Conservation (phyloP, 805 yeast species). For the Peterozyma xylosa region DNA sequence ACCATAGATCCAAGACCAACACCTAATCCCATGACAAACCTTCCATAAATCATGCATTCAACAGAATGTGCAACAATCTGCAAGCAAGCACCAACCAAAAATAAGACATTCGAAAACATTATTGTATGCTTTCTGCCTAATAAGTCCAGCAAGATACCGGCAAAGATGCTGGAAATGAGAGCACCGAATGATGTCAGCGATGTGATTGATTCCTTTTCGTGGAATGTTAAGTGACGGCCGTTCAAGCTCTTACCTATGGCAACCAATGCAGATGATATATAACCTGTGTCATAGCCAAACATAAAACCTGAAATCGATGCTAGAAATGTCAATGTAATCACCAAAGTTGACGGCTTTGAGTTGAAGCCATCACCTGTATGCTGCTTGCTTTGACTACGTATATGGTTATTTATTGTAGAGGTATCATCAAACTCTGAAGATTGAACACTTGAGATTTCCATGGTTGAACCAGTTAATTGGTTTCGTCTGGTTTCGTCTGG, state of each 20-base stretch:
- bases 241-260: constrained; percentile 39
- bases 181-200: constrained; percentile 54
- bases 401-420: no score
- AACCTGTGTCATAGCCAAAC: constrained; percentile 59
- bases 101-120: constrained; percentile 37
- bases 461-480: no score
- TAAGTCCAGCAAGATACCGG: constrained; percentile 42
- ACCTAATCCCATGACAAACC: constrained; percentile 46
- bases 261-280: constrained; percentile 49
- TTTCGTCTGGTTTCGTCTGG: no score
- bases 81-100: constrained; percentile 38
- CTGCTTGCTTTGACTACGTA: no score
- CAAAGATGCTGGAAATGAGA: constrained; percentile 37
- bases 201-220: constrained; percentile 44
- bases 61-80: constrained; percentile 38
- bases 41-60: constrained; percentile 42
- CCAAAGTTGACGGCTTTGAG: constrained; percentile 29
- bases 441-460: no score
- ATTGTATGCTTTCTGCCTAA: constrained; percentile 40
- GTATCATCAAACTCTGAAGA: no score
- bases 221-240: constrained; percentile 27
- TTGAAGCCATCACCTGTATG: neutral
- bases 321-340: constrained; percentile 35
- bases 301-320: constrained; percentile 52
- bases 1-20: constrained; percentile 49